Evolutionary conservation across 2,329 filamentous ascomycete genomes (phyloP), one percentile per base, ranked within the genome.

Genomic region (Pseudogymnoascus sp.): DNA sequence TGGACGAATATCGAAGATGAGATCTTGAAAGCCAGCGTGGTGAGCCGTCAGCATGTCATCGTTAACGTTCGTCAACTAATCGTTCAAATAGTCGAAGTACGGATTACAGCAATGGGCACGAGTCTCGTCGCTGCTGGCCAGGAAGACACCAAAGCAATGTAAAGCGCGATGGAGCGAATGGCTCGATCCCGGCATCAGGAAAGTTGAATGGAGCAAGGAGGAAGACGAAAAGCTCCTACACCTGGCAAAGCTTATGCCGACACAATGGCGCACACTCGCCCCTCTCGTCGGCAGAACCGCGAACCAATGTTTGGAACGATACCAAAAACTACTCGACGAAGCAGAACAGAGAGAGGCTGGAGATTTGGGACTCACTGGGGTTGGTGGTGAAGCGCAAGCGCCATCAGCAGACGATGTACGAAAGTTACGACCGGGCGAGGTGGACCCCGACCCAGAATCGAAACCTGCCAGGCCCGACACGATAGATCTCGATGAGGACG

Each of bases 151-250:
- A 61, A 99, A 99, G 80, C 95, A 99, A 80, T 99, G 95, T 86
- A 99, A 99, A 80, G 93, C 95, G 65, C 85, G 95, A 79, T 99
- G 95, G 95, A 87, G 88, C 75, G 93, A 99, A 83, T 99, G 95
- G 93, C 85, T 99, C 69, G 95, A 99, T 74, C 95, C 95, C 18
- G 91, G 90, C 74, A 97, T 99, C 80, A 90, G 93, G 73, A 99
- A 99, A 82, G 95, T 96, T 70, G 95, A 99, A 79, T 99, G 95
- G 93, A 96, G 91, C 74, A 90, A 95, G 73, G 95, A 99, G 77
- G 95, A 99, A 76, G 95, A 99, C 75, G 95, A 99, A 81, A 97
- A 96, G 79, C 83, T 99, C 65, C 78, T 99, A 71, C 95, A 97
- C 73, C 83, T 99, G 72, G 95, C 95, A 66, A 99, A 97, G 83